Evolutionary conservation across 2,329 filamentous ascomycete genomes (phyloP), one percentile per base, ranked within the genome.

Genomic region (Xylariomycetidae sp.): DNA sequence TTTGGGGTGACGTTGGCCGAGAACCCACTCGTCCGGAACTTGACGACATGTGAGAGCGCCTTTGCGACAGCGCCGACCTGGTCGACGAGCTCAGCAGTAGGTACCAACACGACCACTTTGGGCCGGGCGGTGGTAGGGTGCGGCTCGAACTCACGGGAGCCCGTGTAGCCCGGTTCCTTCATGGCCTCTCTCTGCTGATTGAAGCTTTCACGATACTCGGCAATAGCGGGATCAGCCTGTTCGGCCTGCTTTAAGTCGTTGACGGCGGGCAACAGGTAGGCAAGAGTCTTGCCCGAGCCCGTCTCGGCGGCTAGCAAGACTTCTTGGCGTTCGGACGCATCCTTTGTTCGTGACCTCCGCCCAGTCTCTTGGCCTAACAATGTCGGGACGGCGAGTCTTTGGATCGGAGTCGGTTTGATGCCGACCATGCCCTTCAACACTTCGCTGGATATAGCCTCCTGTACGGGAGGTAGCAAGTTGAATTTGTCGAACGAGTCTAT

Each of bases 271-370:
- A 95, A 62, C 5, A 96, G 67, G 54, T 98, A 98, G 7, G 92
- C 87, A 41, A 98, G 67, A 1, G 92, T 98, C 67, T 98, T 98
- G 39, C 92, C 92, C 1, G 92, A 96, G 10, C 92, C 92, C 0
- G 92, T 98, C 67, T 98, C 92, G 9, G 92, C 92, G 4, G 92
- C 92, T 31, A 98, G 70, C 10, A 98, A 70, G 53, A 86, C 95
- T 62, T 67, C 73, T 39, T 63, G 60, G 45, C 53, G 70, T 35
- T 49, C 52, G 3, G 55, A 35, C 5, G 40, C 44, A 23, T 50
- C 44, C 25, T 53, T 57, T 38, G 52, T 50, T 48, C 53, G 51
- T 41, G 37, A 43, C 29, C 47, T 57, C 34, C 57, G 59, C 5
- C 61, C 60, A 14, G 59, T 53, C 15, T 68, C 56, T 49, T 78